Percentiles rank a stretch among this genome's conserved stretches.
Conservation (phyloP, 371 early-diverging fungal genomes). For the Mortierella sp. region DNA sequence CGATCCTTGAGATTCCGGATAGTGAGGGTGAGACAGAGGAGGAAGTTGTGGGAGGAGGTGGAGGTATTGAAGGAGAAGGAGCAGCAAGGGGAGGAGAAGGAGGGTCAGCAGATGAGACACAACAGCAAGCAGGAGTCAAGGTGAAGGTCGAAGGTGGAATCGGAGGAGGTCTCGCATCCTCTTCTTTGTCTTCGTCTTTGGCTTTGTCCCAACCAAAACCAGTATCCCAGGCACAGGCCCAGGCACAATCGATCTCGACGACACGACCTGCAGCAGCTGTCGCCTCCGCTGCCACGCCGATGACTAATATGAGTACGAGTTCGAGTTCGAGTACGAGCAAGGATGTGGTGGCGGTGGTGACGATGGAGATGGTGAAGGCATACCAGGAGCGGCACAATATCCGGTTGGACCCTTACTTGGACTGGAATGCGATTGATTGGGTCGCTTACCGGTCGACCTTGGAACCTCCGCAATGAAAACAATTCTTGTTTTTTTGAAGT, state of each 20-base stretch:
- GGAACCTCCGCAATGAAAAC: slow-evolving; percentile 8
- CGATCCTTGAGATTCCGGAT: slow-evolving; percentile 35
- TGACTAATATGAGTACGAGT: background rate
- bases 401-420: slow-evolving; percentile 44
- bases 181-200: too few relatives aligned
- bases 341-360: slow-evolving; percentile 51
- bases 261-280: background rate
- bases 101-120: background rate
- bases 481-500: background rate
- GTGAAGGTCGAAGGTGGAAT: background rate
- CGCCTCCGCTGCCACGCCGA: background rate
- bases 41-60: background rate
- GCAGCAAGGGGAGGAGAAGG: background rate
- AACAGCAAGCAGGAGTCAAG: slow-evolving; percentile 1
- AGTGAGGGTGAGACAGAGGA: slow-evolving; percentile 25
- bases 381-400: slow-evolving; percentile 50
- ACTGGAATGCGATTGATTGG: slow-evolving; percentile 47
- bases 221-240: background rate
- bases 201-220: background rate
- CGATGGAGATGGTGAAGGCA: slow-evolving; percentile 46
- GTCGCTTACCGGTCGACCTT: slow-evolving; percentile 35
- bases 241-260: too few relatives aligned
- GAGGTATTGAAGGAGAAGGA: background rate
- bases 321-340: background rate
- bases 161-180: background rate